Evolutionary conservation across 768 basidiomycete species (phyloP).

Genomic region (Amanita pallidorosea): DNA sequence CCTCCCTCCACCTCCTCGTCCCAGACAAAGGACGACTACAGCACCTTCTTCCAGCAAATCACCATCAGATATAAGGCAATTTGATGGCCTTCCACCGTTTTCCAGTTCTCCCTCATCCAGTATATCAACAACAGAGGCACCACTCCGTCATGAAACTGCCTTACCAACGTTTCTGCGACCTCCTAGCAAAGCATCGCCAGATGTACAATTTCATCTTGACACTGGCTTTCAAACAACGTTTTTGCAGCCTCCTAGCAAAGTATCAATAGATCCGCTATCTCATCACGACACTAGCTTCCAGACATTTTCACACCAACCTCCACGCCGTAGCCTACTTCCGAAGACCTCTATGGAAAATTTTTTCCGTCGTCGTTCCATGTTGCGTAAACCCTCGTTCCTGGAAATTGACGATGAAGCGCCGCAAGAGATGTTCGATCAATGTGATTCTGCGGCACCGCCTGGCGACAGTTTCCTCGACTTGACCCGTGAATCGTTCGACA

Average conservation of each 20-base stretch:
- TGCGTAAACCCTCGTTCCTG: slow-evolving; percentile 63
- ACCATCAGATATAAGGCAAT: not conserved
- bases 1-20: slow-evolving; percentile 49
- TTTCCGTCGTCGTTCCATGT: slow-evolving; percentile 40
- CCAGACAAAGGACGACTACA: slow-evolving; percentile 19
- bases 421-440: slow-evolving; percentile 17
- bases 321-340: slow-evolving; percentile 17
- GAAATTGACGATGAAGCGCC: slow-evolving; percentile 50
- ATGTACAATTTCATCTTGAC: not conserved
- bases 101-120: too few relatives aligned
- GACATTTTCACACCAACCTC: slow-evolving; percentile 4
- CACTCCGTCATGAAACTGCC: too few relatives aligned
- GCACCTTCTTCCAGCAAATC: not conserved
- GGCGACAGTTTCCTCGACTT: slow-evolving; percentile 40
- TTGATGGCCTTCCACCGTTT: slow-evolving; percentile 1
- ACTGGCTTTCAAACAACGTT: not conserved
- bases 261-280: not conserved
- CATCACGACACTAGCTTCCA: not conserved
- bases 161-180: not conserved
- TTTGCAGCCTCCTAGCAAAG: not conserved
- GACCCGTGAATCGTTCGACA: slow-evolving; percentile 42
- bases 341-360: slow-evolving; percentile 26
- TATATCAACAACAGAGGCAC: too few relatives aligned
- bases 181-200: not conserved
- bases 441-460: slow-evolving; percentile 12